Conservation (phyloP, 768 basidiomycete species). For the Amanita polypyramis region DNA sequence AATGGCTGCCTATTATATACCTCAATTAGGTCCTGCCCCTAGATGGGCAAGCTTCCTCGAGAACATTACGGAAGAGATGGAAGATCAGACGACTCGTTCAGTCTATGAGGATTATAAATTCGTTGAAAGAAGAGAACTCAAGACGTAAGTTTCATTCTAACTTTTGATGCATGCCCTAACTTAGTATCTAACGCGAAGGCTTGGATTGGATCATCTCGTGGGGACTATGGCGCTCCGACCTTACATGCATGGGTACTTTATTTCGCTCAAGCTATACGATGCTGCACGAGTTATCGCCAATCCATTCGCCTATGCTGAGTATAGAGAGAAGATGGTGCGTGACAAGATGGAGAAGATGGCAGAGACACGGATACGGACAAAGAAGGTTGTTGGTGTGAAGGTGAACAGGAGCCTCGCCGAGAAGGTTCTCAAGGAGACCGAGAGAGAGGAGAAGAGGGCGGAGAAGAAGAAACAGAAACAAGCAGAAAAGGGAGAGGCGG, state of each 20-base stretch:
- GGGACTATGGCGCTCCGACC: constrained; percentile 95
- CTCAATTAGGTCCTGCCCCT: constrained; percentile 93
- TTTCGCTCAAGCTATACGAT: constrained; percentile 92
- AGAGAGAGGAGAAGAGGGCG: constrained; percentile 43
- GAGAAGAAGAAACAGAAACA: constrained; percentile 42
- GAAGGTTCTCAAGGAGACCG: constrained; percentile 61
- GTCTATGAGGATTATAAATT: constrained; percentile 98
- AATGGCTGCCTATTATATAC: constrained; percentile 91
- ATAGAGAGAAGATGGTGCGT: constrained; percentile 78
- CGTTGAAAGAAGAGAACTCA: constrained; percentile 77
- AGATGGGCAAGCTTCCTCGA: constrained; percentile 97
- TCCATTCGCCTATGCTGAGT: constrained; percentile 91
- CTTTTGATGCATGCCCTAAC: neutral
- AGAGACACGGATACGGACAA: constrained; percentile 82
- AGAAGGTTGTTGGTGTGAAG: constrained; percentile 63
- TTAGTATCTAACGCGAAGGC: constrained; percentile 31
- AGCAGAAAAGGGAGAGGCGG: constrained; percentile 26
- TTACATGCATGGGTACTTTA: constrained; percentile 99
- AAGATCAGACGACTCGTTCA: constrained; percentile 68
- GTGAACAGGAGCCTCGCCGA: constrained; percentile 78
- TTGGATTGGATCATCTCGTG: constrained; percentile 90
- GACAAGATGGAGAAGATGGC: constrained; percentile 91
- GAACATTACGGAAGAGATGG: constrained; percentile 97
- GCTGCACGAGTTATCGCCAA: constrained; percentile 93
- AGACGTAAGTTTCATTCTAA: constrained; percentile 44